Evolutionary conservation across 345 rosid genomes (phyloP).

Genomic region (Gossypium herbaceum): DNA sequence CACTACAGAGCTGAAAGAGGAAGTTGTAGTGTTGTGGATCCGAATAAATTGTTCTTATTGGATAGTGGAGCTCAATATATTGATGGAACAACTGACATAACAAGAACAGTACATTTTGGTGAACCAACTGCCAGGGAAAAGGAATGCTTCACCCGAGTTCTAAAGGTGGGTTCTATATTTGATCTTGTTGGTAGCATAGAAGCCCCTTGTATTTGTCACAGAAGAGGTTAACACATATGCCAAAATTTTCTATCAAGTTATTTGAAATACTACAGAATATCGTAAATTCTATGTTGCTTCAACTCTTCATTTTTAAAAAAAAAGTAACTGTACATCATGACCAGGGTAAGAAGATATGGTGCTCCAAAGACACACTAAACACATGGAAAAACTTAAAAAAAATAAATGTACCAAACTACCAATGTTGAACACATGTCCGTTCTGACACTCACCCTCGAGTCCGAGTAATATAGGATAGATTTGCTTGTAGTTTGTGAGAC

Average conservation of each 20-base stretch:
- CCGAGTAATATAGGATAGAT: not conserved
- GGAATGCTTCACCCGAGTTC: conserved; percentile 91
- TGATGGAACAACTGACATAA: conserved; percentile 95
- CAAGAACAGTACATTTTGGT: conserved; percentile 91
- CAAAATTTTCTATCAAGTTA: not conserved
- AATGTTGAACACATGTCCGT: not conserved
- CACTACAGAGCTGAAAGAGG: conserved; percentile 86
- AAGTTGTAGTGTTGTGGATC: conserved; percentile 74
- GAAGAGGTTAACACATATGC: not conserved
- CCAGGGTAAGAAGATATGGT: not conserved
- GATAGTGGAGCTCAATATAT: conserved; percentile 97
- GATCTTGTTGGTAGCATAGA: not conserved
- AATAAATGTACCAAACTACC: not conserved
- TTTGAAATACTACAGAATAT: conserved; percentile 2
- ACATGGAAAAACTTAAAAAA: not conserved
- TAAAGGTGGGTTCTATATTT: conserved; percentile 43
- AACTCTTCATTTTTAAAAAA: not conserved
- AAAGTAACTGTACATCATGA: not conserved
- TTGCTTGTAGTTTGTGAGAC: not conserved
- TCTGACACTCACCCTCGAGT: not conserved
- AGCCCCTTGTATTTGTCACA: not conserved
- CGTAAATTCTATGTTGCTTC: not conserved
- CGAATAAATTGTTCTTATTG: conserved; percentile 65
- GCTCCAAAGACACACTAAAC: not conserved
- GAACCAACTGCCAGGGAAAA: conserved; percentile 74